Conservation (phyloP, 1,284 basidiomycete genomes). For the Ustilago loliicola region DNA sequence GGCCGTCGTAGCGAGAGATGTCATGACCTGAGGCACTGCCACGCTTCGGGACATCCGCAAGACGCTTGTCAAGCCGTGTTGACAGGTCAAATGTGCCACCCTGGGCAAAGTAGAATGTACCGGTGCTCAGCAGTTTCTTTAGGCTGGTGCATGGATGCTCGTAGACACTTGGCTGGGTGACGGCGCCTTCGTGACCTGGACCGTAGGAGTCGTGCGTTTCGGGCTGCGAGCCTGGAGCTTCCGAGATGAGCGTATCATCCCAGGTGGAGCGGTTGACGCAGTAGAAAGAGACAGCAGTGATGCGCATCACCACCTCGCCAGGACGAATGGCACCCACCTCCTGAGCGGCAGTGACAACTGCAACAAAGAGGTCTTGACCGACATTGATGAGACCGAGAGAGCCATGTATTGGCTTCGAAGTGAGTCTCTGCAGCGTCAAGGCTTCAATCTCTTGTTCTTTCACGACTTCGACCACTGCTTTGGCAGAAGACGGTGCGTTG, state of each 20-base stretch:
- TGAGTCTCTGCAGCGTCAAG: constrained; percentile 38
- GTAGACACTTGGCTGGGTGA: constrained; percentile 71
- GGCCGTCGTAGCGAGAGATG: constrained; percentile 69
- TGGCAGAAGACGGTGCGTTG: constrained; percentile 21
- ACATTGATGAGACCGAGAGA: constrained; percentile 66
- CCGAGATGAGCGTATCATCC: constrained; percentile 56
- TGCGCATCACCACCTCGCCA: constrained; percentile 51
- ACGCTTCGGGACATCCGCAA: constrained; percentile 71
- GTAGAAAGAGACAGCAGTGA: constrained; percentile 63
- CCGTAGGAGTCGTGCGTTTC: constrained; percentile 46
- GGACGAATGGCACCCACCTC: constrained; percentile 57
- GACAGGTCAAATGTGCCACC: constrained; percentile 85
- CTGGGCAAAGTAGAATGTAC: constrained; percentile 91
- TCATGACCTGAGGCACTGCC: constrained; percentile 45
- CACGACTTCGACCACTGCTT: constrained; percentile 56
- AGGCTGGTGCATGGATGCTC: constrained; percentile 92
- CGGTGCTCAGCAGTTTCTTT: constrained; percentile 89
- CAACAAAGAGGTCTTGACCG: constrained; percentile 63
- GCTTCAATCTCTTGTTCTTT: constrained; percentile 36
- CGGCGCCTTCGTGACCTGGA: constrained; percentile 35
- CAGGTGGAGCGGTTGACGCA: constrained; percentile 61
- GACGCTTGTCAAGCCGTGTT: constrained; percentile 59
- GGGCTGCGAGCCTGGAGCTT: constrained; percentile 32
- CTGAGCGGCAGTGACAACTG: constrained; percentile 52
- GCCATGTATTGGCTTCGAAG: constrained; percentile 44